Base-by-base conservation (phyloP, 371 early-diverging fungal genomes). In the Actinomucor elegans region DNA sequence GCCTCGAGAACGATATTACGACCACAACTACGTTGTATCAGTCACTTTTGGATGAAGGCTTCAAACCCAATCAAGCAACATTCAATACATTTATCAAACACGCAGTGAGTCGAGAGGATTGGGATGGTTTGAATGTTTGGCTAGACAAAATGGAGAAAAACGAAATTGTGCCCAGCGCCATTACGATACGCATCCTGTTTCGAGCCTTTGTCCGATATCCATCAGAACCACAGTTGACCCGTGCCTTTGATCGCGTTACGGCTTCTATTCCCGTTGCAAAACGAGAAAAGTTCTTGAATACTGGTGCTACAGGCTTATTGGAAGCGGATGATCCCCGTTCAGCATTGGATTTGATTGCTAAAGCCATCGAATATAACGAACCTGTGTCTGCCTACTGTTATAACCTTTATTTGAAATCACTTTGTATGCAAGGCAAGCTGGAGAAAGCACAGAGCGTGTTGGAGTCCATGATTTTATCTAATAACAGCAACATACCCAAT, bases 31-130 rank as follows among this genome's bases (percentile, higher is more conserved):
- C 36, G 0, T n/a, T 64, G 5, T 69, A 63, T 27, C 32, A 67
- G 0, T 37, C 51, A 0, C 55, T 76, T 59, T 21, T 66, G 7
- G 9, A 27, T 7, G 31, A 36, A 9, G 38, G 50, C 0, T 33
- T 71, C 4, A 8, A 38, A n/a, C 74, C 77, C 1, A 71, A 62
- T 1, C 47, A 42, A 14, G 70, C 60, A 6, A 77, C 77, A 4
- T 71, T 57, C 42, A 69, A 77, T 35, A 73, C 61, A 1, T 67
- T 77, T 26, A 49, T 77, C 20, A 62, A 55, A 12, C 45, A 72
- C 33, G 53, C 63, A 0, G 46, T 55, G 12, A 42, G 49, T 8
- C 37, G 41, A 12, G 15, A 52, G 11, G 12, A 46, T 15, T 75
- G 76, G 76, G 42, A 57, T 27, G 46, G 48, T 2, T 10, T 75